phyloP scores from a whole-genome alignment of 805 yeast species.

The Grigorovia yakushimaensis region DNA sequence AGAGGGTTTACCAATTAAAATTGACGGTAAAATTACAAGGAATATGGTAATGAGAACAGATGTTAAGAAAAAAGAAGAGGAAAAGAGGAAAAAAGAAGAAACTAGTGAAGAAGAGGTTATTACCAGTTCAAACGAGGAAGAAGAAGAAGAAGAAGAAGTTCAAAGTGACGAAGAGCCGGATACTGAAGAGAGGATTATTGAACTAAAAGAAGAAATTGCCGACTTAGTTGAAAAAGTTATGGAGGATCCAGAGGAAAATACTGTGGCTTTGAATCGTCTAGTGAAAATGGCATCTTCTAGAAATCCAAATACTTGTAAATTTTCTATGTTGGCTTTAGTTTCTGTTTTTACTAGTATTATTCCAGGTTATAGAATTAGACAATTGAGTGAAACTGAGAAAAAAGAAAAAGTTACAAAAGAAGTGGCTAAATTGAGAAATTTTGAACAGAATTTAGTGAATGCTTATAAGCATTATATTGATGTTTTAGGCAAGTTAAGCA shows the following conservation, averaged over 20 bases:
- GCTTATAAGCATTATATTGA: slow-evolving; percentile 63
- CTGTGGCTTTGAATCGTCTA: slow-evolving; percentile 52
- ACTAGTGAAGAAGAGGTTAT: slow-evolving; percentile 4
- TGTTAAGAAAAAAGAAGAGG: slow-evolving; percentile 8
- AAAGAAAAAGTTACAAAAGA: slow-evolving; percentile 78
- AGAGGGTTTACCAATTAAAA: slow-evolving; percentile 76
- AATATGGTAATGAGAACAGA: slow-evolving; percentile 32
- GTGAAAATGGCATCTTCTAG: slow-evolving; percentile 61
- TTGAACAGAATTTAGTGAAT: slow-evolving; percentile 67
- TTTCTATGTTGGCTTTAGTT: slow-evolving; percentile 68
- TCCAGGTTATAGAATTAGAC: slow-evolving; percentile 81
- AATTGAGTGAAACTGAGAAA: slow-evolving; percentile 71
- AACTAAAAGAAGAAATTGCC: slow-evolving; percentile 77
- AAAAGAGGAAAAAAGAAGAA: slow-evolving; percentile 19
- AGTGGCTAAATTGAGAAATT: slow-evolving; percentile 62
- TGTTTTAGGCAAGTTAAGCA: slow-evolving; percentile 36
- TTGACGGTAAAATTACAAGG: slow-evolving; percentile 66
- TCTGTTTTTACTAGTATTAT: slow-evolving; percentile 78
- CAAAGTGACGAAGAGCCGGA: slow-evolving; percentile 33
- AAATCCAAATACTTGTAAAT: slow-evolving; percentile 54
- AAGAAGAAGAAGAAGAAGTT: slow-evolving; percentile 23
- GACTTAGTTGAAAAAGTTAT: slow-evolving; percentile 63
- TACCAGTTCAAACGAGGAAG: slow-evolving; percentile 19
- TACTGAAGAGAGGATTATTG: slow-evolving; percentile 44
- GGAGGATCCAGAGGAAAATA: slow-evolving; percentile 86